Base-by-base conservation (phyloP, 495 filamentous ascomycete species). In the Penicillium canariense region DNA sequence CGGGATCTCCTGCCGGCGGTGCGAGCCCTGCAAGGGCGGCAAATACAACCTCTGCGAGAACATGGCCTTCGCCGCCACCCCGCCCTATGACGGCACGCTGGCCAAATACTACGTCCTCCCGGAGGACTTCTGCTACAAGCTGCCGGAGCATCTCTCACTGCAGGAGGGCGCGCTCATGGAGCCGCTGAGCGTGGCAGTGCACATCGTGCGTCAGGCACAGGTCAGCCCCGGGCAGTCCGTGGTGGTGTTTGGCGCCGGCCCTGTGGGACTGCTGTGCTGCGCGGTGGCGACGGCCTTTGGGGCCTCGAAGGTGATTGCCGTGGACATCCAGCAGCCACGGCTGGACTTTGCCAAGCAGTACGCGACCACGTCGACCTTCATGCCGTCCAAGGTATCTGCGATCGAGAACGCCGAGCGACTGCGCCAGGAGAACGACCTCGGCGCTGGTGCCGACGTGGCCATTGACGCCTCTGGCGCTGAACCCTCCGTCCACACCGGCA, bases 381-480 rank as follows among this genome's bases (percentile, higher is more conserved):
- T 72, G 56, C 73, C 80, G 0, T 50, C 62, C 5, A 67, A 69
- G 45, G 71, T 65, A 0, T 36, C 68, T 0, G 65, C 72, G 10
- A 50, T 52, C 9, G 75, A 74, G 35, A 76, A 78, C 17, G 77
- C 77, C 4, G 59, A 62, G 26, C 68, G 66, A 0, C 63, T 83
- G 31, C 70, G 67, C n/a, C 31, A 68, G 26, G 65, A 76, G 57
- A 77, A 77, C 59, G 69, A 62, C 1, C 62, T 83, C 0, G 70
- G 70, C 0, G 53, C 72, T 17, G 83, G 81, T 9, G 77, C 78
- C 3, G 81, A 86, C 65, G 76, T 78, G 8, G 80, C 77, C 1
- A 76, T 85, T 43, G 82, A 84, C 52, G 81, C 80, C 23, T 82
- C 80, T 0, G 82, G 81, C 0, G 81, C 75, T 1, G 81, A 81